A percentile compares a stretch with the other conserved stretches of the same genome.
Conservation (phyloP, 1,284 basidiomycete species). For the Moesziomyces aphidis region DNA sequence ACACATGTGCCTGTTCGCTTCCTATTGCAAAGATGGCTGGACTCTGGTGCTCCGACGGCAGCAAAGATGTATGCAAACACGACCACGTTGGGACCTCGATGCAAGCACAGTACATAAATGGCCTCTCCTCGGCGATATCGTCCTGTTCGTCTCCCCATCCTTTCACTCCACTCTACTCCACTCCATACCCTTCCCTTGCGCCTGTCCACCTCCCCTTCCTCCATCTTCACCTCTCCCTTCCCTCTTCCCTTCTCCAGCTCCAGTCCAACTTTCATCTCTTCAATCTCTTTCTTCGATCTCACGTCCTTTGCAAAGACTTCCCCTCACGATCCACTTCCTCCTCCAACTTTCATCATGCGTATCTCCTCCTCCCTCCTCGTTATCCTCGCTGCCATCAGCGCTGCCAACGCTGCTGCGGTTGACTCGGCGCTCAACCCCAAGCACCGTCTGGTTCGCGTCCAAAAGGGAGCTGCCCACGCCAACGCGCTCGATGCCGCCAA, state of each 20-base stretch:
- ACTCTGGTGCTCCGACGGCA: too few relatives aligned
- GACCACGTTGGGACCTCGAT: too few relatives aligned
- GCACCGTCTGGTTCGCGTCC: constrained; percentile 21
- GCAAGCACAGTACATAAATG: constrained; percentile 19
- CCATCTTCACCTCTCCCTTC: constrained; percentile 1
- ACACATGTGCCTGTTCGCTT: too few relatives aligned
- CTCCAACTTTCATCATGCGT: constrained; percentile 21
- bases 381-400: constrained; percentile 31
- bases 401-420: constrained; percentile 22
- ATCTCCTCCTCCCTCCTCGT: constrained; percentile 28
- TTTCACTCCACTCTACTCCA: constrained; percentile 24
- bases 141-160: constrained; percentile 8
- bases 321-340: not conserved
- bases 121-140: not conserved
- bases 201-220: constrained; percentile 2
- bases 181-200: constrained; percentile 5
- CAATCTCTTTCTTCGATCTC: not conserved
- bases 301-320: not conserved
- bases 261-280: constrained; percentile 1
- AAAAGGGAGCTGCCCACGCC: constrained; percentile 17
- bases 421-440: constrained; percentile 14
- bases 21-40: not conserved
- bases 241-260: constrained; percentile 2
- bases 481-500: constrained; percentile 20
- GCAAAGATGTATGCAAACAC: too few relatives aligned